Conservation (phyloP, 2,329 filamentous ascomycete genomes). For the Pseudogymnoascus sp. region DNA sequence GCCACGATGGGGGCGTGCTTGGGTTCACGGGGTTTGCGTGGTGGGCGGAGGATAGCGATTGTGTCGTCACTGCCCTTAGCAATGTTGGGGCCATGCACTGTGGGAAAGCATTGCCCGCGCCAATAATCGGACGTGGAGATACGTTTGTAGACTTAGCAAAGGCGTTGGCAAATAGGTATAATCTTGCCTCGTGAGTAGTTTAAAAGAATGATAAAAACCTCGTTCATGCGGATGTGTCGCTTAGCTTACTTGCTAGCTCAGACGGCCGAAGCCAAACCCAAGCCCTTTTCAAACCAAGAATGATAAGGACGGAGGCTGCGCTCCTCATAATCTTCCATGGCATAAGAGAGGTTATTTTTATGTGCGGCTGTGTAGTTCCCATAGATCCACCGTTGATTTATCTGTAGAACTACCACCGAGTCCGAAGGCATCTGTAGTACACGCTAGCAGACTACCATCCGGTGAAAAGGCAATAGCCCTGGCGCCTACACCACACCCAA, state of each 20-base stretch:
- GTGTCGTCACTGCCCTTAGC: conserved; percentile 11
- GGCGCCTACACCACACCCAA: neutral
- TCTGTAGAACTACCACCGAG: neutral
- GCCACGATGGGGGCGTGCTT: conserved; percentile 16
- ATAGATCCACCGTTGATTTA: neutral
- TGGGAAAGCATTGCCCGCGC: neutral
- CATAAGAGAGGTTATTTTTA: neutral
- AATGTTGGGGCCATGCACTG: conserved; percentile 18
- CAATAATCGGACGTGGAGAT: neutral
- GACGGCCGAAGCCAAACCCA: too few relatives aligned
- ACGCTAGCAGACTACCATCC: conserved; percentile 1
- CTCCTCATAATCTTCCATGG: neutral
- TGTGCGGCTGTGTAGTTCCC: neutral
- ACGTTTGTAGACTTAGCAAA: neutral
- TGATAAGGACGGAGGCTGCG: neutral
- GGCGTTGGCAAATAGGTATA: neutral
- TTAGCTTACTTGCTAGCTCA: neutral
- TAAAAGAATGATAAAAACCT: neutral
- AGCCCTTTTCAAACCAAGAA: too few relatives aligned
- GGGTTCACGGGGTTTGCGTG: conserved; percentile 14
- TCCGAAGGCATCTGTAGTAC: neutral
- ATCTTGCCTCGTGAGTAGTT: neutral
- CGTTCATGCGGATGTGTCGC: neutral
- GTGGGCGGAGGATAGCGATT: conserved; percentile 16
- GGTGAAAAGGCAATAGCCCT: neutral